Percentiles rank a stretch among this genome's conserved stretches.
Evolutionary conservation across 805 yeast genomes (phyloP).

Genomic region (Naumovozyma castellii): DNA sequence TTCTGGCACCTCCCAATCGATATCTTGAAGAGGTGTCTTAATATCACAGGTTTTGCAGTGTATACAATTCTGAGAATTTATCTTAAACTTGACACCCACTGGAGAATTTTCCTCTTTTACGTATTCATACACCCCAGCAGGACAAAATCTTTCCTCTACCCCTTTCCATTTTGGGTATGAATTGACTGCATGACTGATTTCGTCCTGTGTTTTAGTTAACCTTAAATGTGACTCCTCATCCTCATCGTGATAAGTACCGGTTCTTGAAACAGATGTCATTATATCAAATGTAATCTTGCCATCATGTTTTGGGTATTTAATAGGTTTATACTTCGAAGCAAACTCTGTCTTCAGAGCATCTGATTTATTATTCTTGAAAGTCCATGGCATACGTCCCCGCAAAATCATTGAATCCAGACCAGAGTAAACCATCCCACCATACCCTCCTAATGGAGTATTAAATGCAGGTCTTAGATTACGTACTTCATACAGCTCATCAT

Average conservation of each 20-base stretch:
- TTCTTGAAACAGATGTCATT: conserved; percentile 87
- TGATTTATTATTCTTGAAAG: conserved; percentile 56
- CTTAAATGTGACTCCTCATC: conserved; percentile 86
- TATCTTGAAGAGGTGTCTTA: conserved; percentile 90
- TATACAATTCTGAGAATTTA: conserved; percentile 93
- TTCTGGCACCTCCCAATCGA: conserved; percentile 95
- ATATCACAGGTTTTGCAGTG: conserved; percentile 98
- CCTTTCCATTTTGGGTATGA: conserved; percentile 77
- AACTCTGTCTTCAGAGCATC: conserved; percentile 65
- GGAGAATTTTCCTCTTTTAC: conserved; percentile 47
- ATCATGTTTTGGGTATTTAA: conserved; percentile 92
- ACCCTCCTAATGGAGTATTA: conserved; percentile 59
- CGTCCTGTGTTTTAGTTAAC: conserved; percentile 47
- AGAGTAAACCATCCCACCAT: conserved; percentile 76
- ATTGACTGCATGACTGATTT: conserved; percentile 53
- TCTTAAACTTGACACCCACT: conserved; percentile 74
- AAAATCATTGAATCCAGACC: conserved; percentile 75
- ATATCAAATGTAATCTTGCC: conserved; percentile 87
- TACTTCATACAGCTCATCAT: conserved; percentile 71
- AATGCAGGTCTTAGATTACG: conserved; percentile 93
- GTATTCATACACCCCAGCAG: conserved; percentile 97
- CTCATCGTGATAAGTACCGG: conserved; percentile 94
- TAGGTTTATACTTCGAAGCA: conserved; percentile 59
- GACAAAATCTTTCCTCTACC: conserved; percentile 86
- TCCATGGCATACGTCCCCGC: conserved; percentile 80